Evolutionary conservation across 805 yeast genomes (phyloP).

Genomic region (Torulaspora franciscae): DNA sequence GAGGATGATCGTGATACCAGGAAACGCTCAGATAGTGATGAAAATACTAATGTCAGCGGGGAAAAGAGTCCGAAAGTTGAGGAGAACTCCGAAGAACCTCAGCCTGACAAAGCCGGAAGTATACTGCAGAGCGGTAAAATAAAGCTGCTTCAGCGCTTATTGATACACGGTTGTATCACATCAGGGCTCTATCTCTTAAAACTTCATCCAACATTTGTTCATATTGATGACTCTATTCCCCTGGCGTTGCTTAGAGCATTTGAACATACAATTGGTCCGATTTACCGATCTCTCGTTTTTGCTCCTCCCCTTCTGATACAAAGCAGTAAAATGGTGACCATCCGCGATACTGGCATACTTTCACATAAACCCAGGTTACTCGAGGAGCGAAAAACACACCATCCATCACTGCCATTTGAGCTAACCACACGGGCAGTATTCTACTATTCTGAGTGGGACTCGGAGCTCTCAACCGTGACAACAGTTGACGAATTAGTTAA

Average conservation of each 20-base stretch:
- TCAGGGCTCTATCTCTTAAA: constrained; percentile 58
- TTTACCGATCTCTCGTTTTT: constrained; percentile 24
- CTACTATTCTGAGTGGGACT: constrained; percentile 50
- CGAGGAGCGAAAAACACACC: constrained; percentile 13
- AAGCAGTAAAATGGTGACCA: constrained; percentile 8
- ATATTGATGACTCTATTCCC: constrained; percentile 47
- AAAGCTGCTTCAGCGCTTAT: constrained; percentile 47
- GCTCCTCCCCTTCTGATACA: neutral
- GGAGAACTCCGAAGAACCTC: constrained; percentile 7
- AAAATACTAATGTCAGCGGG: constrained; percentile 1
- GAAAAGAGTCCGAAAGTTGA: constrained; percentile 3
- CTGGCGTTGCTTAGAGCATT: constrained; percentile 47
- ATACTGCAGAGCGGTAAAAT: constrained; percentile 37
- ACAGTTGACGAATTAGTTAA: constrained; percentile 43
- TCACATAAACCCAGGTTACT: constrained; percentile 21
- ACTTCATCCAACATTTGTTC: constrained; percentile 56
- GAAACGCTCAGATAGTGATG: constrained; percentile 4
- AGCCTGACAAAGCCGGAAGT: constrained; percentile 19
- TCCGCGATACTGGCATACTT: constrained; percentile 18
- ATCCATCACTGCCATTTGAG: constrained; percentile 13
- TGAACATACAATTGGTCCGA: constrained; percentile 46
- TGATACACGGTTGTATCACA: constrained; percentile 56
- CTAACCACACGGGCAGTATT: constrained; percentile 27
- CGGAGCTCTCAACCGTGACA: constrained; percentile 37
- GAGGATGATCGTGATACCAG: constrained; percentile 42